phyloP scores from a whole-genome alignment of 164 flowering plant genomes.

The Vitis cinerea region DNA sequence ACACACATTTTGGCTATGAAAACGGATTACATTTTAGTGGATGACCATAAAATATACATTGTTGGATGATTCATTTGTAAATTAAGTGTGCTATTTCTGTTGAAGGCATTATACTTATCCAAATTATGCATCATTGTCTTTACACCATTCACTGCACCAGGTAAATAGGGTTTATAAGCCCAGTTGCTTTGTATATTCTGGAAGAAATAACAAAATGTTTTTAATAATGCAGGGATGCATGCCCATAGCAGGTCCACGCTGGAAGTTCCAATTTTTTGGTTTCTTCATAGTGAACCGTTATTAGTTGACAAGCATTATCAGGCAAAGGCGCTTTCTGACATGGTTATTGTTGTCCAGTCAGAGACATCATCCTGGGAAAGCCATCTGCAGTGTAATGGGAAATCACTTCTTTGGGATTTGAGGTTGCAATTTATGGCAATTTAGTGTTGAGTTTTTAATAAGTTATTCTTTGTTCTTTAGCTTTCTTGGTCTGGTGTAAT shows the following conservation, averaged over 20 bases:
- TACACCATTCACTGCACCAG: not conserved
- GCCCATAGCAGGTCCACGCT: constrained; percentile 81
- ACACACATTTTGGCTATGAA: too few species aligned
- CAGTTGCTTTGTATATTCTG: not conserved
- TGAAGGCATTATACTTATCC: not conserved
- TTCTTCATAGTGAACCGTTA: constrained; percentile 79
- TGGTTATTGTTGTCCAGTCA: constrained; percentile 96
- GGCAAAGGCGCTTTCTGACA: constrained; percentile 94
- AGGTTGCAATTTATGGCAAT: constrained; percentile 44
- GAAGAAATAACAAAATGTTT: not conserved
- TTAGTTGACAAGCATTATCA: constrained; percentile 94
- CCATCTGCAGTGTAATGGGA: constrained; percentile 96
- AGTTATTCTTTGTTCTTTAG: not conserved
- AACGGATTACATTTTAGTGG: too few species aligned
- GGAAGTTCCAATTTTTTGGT: constrained; percentile 97
- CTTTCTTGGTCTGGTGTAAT: not conserved
- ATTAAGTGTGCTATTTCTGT: not conserved
- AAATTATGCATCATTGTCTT: not conserved
- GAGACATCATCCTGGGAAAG: constrained; percentile 90
- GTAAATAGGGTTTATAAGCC: not conserved
- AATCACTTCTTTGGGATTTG: constrained; percentile 82
- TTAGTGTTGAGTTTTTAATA: not conserved
- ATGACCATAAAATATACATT: too few species aligned
- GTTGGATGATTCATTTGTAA: not conserved
- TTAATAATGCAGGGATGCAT: constrained; percentile 60